phyloP scores from a whole-genome alignment of 495 filamentous ascomycete genomes.

The Lepraria neglecta region DNA sequence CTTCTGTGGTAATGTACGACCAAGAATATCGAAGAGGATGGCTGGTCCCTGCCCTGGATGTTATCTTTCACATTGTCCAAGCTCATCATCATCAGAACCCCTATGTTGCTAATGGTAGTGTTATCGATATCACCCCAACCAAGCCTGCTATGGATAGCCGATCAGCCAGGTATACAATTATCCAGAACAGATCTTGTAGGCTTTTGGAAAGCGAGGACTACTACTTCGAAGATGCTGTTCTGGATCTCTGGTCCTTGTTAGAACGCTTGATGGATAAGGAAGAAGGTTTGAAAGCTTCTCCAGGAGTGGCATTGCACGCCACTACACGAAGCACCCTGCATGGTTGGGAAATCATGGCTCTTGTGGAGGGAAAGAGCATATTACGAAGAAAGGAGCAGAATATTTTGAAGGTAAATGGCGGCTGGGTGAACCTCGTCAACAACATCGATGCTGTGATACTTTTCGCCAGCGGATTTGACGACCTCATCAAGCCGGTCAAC shows the following conservation, averaged over 20 bases:
- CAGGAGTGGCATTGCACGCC: constrained; percentile 17
- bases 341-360: constrained; percentile 27
- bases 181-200: no score
- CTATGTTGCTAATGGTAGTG: constrained; percentile 16
- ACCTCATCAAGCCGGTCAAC: constrained; percentile 24
- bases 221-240: constrained; percentile 24
- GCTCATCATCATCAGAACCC: constrained; percentile 18
- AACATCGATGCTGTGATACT: constrained; percentile 29
- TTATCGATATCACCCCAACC: constrained; percentile 2
- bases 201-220: constrained; percentile 7
- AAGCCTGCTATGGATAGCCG: no score
- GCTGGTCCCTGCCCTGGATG: constrained; percentile 24
- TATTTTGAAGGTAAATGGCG: constrained; percentile 23
- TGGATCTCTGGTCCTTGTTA: constrained; percentile 27
- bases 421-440: constrained; percentile 24
- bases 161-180: no score
- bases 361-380: constrained; percentile 23
- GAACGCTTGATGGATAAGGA: constrained; percentile 28
- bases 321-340: constrained; percentile 12
- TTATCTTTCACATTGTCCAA: constrained; percentile 29
- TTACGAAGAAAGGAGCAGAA: constrained; percentile 16
- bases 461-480: constrained; percentile 26
- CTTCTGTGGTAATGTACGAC: constrained; percentile 26
- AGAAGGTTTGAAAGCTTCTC: constrained; percentile 1
- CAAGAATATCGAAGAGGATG: constrained; percentile 22